Evolutionary conservation across 371 early-diverging fungal genomes (phyloP).

Genomic region (Mycotypha africana): DNA sequence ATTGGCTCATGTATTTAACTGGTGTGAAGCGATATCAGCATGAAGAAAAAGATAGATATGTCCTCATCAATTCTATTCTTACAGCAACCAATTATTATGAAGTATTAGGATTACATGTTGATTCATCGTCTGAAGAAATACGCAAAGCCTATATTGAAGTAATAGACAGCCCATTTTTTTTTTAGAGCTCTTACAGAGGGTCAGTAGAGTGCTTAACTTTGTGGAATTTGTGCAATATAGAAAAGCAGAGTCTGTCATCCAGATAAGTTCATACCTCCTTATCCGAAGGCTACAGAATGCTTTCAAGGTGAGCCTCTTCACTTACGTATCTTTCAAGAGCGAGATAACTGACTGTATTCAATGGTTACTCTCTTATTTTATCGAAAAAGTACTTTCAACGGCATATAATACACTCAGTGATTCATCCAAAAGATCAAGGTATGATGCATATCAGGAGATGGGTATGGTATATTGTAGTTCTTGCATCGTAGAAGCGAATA

Average conservation of each 20-base stretch:
- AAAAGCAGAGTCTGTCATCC: conserved; percentile 39
- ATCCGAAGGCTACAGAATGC: conserved; percentile 21
- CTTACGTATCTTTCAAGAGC: not conserved
- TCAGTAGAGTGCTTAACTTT: too few relatives aligned
- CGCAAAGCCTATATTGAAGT: conserved; percentile 37
- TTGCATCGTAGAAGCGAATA: too few relatives aligned
- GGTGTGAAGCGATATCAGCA: not conserved
- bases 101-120: conserved; percentile 21
- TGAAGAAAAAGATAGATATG: conserved; percentile 31
- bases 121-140: conserved; percentile 26
- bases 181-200: too few relatives aligned
- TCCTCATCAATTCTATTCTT: conserved; percentile 25
- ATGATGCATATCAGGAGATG: too few relatives aligned
- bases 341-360: too few relatives aligned
- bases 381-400: conserved; percentile 39
- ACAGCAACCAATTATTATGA: conserved; percentile 25
- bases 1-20: too few relatives aligned
- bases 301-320: conserved; percentile 45
- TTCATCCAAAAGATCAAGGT: conserved; percentile 46
- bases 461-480: too few relatives aligned
- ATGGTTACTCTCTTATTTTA: too few relatives aligned
- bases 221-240: conserved; percentile 4
- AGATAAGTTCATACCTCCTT: conserved; percentile 29
- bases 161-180: conserved; percentile 1
- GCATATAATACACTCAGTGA: conserved; percentile 58